A percentile compares a stretch with the other conserved stretches of the same genome.
Conservation (phyloP, 768 basidiomycete genomes). For the Basidioascus undulatus region DNA sequence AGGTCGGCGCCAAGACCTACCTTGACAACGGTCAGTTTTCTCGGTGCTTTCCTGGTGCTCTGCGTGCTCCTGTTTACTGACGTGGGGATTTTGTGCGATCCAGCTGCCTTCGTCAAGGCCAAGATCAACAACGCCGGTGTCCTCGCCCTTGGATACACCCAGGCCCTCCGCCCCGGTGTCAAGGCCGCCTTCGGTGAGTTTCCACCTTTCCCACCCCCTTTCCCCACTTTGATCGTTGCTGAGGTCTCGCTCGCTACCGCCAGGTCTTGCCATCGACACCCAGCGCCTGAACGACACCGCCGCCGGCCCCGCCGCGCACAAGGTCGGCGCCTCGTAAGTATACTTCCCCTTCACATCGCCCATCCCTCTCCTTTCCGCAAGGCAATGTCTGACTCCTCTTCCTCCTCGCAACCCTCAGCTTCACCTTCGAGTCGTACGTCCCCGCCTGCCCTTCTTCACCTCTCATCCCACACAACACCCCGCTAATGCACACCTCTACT, state of each 20-base stretch:
- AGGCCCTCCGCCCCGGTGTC: slow-evolving; percentile 72
- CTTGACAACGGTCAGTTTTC: slow-evolving; percentile 19
- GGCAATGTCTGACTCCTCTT: no score
- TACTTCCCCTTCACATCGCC: no score
- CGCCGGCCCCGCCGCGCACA: slow-evolving; percentile 12
- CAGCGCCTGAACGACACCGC: slow-evolving; percentile 58
- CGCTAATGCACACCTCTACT: no score
- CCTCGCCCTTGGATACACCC: slow-evolving; percentile 50
- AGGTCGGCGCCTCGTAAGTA: slow-evolving; percentile 23
- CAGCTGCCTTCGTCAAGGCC: slow-evolving; percentile 80
- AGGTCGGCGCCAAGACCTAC: slow-evolving; percentile 87
- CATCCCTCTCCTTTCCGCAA: no score
- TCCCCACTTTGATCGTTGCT: no score
- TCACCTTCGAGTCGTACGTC: no score
- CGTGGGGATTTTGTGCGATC: slow-evolving; percentile 70
- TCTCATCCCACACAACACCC: no score
- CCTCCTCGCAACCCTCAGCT: no score
- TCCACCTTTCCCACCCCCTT: no score
- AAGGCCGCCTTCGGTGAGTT: slow-evolving; percentile 82
- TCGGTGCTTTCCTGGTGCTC: background rate
- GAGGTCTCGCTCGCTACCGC: no score
- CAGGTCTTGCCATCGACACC: slow-evolving; percentile 83
- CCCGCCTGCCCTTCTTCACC: no score
- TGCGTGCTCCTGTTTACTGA: background rate
- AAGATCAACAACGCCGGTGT: slow-evolving; percentile 96